Evolutionary conservation across 1,139 yeast species (phyloP), one percentile per base, ranked within the genome.

Genomic region (Scheffersomyces cryptocercus): DNA sequence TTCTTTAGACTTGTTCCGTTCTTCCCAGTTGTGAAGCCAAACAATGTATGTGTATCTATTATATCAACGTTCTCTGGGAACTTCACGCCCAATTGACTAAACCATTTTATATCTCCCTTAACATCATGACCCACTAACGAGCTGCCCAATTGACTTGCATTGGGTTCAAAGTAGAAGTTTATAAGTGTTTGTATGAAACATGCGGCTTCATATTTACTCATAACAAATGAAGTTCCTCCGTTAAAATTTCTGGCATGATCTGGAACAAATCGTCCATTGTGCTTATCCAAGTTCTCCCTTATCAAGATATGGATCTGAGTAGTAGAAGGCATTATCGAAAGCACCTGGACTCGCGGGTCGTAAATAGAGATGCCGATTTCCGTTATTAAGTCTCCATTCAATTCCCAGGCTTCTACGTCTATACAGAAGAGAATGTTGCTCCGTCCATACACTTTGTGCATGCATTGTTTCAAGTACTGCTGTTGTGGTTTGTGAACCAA

Each of bases 361-460:
- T 79, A 85, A 5, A 85, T 75, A 2, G 87, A 71, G 3, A 86
- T 63, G 3, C 95, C 95, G 39, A 85, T 75, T 58, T 86, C 95
- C 0, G 88, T 84, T 16, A 85, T 68, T 9, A 64, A 49, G 13
- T 64, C 53, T 8, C 63, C 67, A 46, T 74, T 61, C 13, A 62
- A 54, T 54, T 86, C 95, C 68, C 70, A 83, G 4, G 86, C 85
- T 58, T 86, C 93, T 9, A 84, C 69, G 58, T 86, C 93, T 15
- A 86, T 62, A 15, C 83, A 74, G 38, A 84, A 65, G 13, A 82
- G 64, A 0, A 71, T 68, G 29, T 68, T 59, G 28, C 63, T 55
- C n/a, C 68, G 54, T 9, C 61, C 53, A 41, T 65, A 65, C 1
- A 71, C 65, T 30, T 53, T 44, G 11, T 57, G 51, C 60, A 75